These are phyloP conservation scores for Dothistroma septosporum DNA, from an alignment of 2,329 filamentous ascomycete species.

Conservation along the genomic window DNA sequence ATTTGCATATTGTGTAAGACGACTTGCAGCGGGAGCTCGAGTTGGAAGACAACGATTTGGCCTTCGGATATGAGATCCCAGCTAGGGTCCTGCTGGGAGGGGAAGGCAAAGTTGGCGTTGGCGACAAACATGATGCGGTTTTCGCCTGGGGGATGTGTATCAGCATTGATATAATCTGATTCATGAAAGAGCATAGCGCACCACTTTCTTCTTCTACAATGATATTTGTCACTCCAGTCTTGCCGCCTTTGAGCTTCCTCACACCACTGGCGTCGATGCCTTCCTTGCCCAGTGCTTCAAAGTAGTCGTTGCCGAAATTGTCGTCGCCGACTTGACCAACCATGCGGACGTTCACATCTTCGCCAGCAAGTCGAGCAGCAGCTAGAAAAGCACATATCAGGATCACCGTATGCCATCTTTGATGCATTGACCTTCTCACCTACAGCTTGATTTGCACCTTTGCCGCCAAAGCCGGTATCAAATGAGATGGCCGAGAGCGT, in stretches of 20 bases:
- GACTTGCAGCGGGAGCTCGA: conserved; percentile 45
- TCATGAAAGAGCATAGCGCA: not conserved
- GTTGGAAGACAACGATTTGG: conserved; percentile 44
- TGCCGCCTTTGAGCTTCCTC: conserved; percentile 39
- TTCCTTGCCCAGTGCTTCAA: conserved; percentile 42
- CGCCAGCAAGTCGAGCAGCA: conserved; percentile 27
- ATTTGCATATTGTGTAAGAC: conserved; percentile 34
- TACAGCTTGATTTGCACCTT: conserved; percentile 93
- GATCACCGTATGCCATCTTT: conserved; percentile 47
- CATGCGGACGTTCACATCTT: conserved; percentile 45
- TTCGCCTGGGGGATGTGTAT: conserved; percentile 25
- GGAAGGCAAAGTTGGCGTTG: conserved; percentile 45
- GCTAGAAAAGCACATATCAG: conserved; percentile 56
- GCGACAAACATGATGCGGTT: conserved; percentile 49
- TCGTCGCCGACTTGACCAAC: conserved; percentile 49
- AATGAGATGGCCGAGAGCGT: conserved; percentile 78
- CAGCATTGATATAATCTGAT: conserved; percentile 24
- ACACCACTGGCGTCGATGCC: conserved; percentile 42
- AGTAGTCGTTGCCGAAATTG: conserved; percentile 38
- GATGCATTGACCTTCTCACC: not conserved
- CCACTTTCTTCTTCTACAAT: conserved; percentile 47
- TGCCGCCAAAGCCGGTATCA: conserved; percentile 78
- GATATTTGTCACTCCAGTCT: conserved; percentile 48
- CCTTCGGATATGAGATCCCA: conserved; percentile 27
- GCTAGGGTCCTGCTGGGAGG: conserved; percentile 25